phyloP scores from a whole-genome alignment of 108 stramenopile species.

The Skeletonema potamos region DNA sequence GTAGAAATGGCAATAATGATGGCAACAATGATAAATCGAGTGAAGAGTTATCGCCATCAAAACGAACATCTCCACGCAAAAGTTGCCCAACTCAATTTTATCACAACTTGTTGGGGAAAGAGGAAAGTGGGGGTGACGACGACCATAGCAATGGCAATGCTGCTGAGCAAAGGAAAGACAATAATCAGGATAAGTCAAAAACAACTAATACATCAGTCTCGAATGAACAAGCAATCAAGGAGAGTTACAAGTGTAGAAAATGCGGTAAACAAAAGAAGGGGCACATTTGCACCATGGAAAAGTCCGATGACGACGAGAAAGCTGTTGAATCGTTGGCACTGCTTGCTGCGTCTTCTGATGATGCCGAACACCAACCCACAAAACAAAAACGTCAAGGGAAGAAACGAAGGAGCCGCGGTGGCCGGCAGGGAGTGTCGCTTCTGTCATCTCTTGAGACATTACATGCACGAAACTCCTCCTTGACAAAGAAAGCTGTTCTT shows the following conservation, averaged over 20 bases:
- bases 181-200: background rate
- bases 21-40: background rate
- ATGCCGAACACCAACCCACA: background rate
- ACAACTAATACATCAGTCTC: background rate
- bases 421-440: background rate
- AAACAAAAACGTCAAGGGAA: background rate
- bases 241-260: background rate
- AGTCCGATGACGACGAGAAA: background rate
- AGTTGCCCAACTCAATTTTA: background rate
- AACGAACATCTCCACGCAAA: conserved; percentile 17
- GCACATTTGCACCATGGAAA: background rate
- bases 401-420: conserved; percentile 9
- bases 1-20: background rate
- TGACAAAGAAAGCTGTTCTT: background rate
- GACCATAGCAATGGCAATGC: background rate
- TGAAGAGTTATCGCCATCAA: background rate
- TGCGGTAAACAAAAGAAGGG: background rate
- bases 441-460: conserved; percentile 1
- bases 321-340: background rate
- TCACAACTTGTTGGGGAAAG: background rate
- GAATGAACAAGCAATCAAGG: background rate
- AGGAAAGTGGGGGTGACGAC: background rate
- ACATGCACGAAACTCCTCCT: background rate
- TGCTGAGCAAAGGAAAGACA: background rate
- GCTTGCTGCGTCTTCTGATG: background rate